Evolutionary conservation across 345 rosid genomes (phyloP), one percentile per base, ranked within the genome.

Genomic region (Isatis tinctoria): DNA sequence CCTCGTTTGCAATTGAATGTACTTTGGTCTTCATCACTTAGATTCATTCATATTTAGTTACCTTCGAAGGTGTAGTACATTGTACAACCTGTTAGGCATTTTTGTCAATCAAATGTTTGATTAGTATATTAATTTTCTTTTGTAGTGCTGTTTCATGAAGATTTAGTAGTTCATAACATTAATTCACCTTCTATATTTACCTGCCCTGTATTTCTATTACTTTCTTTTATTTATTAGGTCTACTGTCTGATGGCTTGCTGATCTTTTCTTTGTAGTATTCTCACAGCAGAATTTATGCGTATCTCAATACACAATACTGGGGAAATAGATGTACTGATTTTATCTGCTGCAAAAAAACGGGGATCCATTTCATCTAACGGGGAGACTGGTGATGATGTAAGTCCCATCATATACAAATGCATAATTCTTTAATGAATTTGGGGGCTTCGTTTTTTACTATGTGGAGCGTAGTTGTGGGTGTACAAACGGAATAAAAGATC

Each of bases 261-360:
- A 59, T 56, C 74, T 70, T 74, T 43, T 74, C 81, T 60, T 83
- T 85, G 82, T 82, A 96, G 98, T 82, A 84, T 92, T 68, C 98
- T 96, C 80, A 89, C 94, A 10, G 80, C 92, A 70, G 99, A 96
- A 71, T 96, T 96, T 80, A 82, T 96, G 94, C 94, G 83, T 69
- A 90, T 90, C 83, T 87, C 97, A 62, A 83, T 92, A 79, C 89
- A 87, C 74, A 87, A 87, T 75, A 77, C 84, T 70, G 96, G 94
- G 74, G 86, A 84, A 59, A 73, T 74, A 41, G 96, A 90, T 80
- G 54, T 81, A 16, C 77, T 84, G 73, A 87, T 90, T 57, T 84
- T 92, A 83, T 83, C 87, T 30, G 83, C 80, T 74, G 94, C 90
- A 54, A 95, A 92, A 86, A 72, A 78, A 59, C 82, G 85, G 65